phyloP scores from a whole-genome alignment of 2,329 filamentous ascomycete species.

The Plenodomus lindquistii region DNA sequence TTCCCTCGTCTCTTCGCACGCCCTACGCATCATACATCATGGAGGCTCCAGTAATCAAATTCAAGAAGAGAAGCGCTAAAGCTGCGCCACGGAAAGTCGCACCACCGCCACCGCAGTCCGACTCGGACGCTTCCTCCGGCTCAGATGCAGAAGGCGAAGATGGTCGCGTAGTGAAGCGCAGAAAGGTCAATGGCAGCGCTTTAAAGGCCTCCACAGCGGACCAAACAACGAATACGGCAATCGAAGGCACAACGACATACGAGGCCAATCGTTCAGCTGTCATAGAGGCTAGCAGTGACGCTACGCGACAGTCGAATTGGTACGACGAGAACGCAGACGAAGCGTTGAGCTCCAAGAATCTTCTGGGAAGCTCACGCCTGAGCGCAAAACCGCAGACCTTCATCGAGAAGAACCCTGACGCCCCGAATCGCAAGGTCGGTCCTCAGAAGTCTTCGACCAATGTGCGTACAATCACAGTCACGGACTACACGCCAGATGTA shows the following conservation, averaged over 20 bases:
- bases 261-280: slow-evolving; percentile 64
- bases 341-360: slow-evolving; percentile 56
- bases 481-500: slow-evolving; percentile 87
- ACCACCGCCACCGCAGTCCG: slow-evolving; percentile 68
- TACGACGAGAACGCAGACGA: slow-evolving; percentile 72
- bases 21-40: slow-evolving; percentile 28
- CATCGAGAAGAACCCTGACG: slow-evolving; percentile 80
- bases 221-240: slow-evolving; percentile 48
- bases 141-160: slow-evolving; percentile 69
- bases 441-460: slow-evolving; percentile 89
- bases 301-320: slow-evolving; percentile 88
- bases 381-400: slow-evolving; percentile 52
- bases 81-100: slow-evolving; percentile 80
- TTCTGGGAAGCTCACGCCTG: slow-evolving; percentile 61
- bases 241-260: slow-evolving; percentile 56
- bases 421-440: slow-evolving; percentile 71
- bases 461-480: slow-evolving; percentile 85
- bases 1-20: slow-evolving; percentile 1
- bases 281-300: slow-evolving; percentile 75
- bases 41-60: slow-evolving; percentile 64
- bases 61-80: slow-evolving; percentile 85
- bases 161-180: slow-evolving; percentile 77
- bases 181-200: slow-evolving; percentile 68
- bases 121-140: slow-evolving; percentile 66
- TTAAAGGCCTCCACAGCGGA: slow-evolving; percentile 68